Evolutionary conservation across 2,329 filamentous ascomycete species (phyloP).

Genomic region (Botrytis elliptica): DNA sequence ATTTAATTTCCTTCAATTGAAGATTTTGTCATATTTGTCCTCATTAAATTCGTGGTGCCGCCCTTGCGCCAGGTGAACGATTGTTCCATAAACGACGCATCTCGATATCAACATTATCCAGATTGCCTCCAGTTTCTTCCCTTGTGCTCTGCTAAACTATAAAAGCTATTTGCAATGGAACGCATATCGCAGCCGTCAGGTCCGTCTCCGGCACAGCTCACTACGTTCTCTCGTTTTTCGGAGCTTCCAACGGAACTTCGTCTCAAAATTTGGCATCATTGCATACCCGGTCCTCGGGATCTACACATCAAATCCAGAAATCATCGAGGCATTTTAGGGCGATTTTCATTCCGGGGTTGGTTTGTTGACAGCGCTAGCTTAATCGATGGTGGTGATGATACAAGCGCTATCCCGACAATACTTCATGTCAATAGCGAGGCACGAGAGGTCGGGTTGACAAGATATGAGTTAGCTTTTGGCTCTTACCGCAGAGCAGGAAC

Average conservation of each 20-base stretch:
- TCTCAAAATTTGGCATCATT: slow-evolving; percentile 30
- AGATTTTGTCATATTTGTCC: too few relatives aligned
- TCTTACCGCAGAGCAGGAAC: slow-evolving; percentile 17
- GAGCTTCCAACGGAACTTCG: slow-evolving; percentile 31
- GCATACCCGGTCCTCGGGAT: not conserved
- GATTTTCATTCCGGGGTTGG: not conserved
- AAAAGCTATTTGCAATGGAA: not conserved
- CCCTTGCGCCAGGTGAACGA: not conserved
- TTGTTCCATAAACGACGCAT: not conserved
- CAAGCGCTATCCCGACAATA: slow-evolving; percentile 22
- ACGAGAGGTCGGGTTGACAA: slow-evolving; percentile 26
- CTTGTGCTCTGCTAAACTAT: too few relatives aligned
- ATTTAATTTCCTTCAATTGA: too few relatives aligned
- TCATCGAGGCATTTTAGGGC: not conserved
- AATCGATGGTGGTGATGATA: slow-evolving; percentile 4
- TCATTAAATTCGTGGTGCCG: too few relatives aligned
- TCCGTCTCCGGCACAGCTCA: not conserved
- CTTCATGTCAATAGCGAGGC: slow-evolving; percentile 31
- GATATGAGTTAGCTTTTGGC: slow-evolving; percentile 26
- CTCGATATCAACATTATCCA: not conserved
- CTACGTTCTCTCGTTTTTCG: slow-evolving; percentile 28
- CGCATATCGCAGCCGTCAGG: not conserved
- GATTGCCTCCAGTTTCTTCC: not conserved
- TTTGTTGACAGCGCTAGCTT: not conserved
- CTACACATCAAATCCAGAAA: not conserved